A percentile compares a stretch with the other conserved stretches of the same genome.
Evolutionary conservation across 805 yeast species (phyloP).

Genomic region (Schwanniomyces sp.): DNA sequence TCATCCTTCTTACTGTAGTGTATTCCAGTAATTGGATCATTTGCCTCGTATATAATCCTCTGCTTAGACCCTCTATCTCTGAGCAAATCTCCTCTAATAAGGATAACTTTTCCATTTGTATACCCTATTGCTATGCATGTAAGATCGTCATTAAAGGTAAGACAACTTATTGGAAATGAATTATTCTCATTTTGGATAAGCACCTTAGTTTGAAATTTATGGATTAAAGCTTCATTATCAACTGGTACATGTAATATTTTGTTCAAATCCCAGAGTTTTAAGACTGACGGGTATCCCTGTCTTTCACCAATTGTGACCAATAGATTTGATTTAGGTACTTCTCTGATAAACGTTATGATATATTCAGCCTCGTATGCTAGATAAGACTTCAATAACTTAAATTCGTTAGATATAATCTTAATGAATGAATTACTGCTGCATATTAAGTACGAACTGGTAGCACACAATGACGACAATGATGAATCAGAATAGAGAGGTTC

Average conservation of each 20-base stretch:
- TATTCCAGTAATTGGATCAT: constrained; percentile 81
- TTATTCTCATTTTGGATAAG: constrained; percentile 70
- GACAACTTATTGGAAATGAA: constrained; percentile 73
- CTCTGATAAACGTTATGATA: constrained; percentile 57
- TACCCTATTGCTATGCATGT: constrained; percentile 74
- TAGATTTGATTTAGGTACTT: constrained; percentile 48
- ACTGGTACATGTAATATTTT: constrained; percentile 35
- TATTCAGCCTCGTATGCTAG: constrained; percentile 66
- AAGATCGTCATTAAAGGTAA: constrained; percentile 53
- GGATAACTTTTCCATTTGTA: constrained; percentile 78
- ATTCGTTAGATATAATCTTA: constrained; percentile 54
- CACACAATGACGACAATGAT: constrained; percentile 59
- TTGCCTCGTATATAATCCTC: constrained; percentile 68
- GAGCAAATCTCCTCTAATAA: constrained; percentile 83
- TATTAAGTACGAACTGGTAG: constrained; percentile 56
- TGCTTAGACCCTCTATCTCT: constrained; percentile 92
- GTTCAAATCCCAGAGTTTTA: constrained; percentile 74
- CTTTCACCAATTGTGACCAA: constrained; percentile 73
- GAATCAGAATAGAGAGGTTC: constrained; percentile 80
- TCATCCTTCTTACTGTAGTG: constrained; percentile 55
- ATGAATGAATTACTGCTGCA: constrained; percentile 58
- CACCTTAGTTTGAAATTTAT: constrained; percentile 59
- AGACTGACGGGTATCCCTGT: constrained; percentile 65
- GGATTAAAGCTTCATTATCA: constrained; percentile 23
- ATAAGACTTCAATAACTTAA: constrained; percentile 51